Evolutionary conservation across 257 asterid genomes (phyloP), one percentile per base, ranked within the genome.

Genomic region (Linaria vulgaris): DNA sequence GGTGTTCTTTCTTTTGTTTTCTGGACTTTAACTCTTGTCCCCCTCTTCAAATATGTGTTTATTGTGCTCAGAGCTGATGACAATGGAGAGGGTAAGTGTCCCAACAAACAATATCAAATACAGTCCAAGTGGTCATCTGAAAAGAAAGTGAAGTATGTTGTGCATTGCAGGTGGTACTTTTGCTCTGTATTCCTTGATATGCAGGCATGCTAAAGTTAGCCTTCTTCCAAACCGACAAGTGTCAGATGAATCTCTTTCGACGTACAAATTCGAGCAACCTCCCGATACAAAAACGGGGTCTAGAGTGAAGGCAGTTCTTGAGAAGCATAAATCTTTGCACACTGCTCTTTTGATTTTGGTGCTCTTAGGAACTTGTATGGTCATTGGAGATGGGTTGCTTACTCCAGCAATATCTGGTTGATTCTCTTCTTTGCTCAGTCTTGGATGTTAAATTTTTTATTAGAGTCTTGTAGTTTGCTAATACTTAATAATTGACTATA

Each of bases 291-390:
- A 80, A 56, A 80, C 80, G 63, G 78, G 79, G 61, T 89, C 96
- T 6, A 83, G 73, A 72, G 82, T 87, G 69, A 92, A 87, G 68
- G n/a, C 58, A 66, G 79, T 92, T 56, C 99, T 92, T 10, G 99
- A 92, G 77, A 92, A 81, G 68, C 90, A 92, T 65, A 85, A 87
- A 68, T 81, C 78, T n/a, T 75, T 89, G 75, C 99, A 87, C 67
- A 69, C 83, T 69, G 97, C 96, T 25, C 77, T 92, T 52, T 76
- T 92, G 15, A 80, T 92, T 56, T 69, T 92, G 78, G 97, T 92
- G 68, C 87, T 92, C 24, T 76, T 92, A 6, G 99, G 99, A 59
- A 92, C 99, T 82, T 92, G 99, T 75, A 92, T 92, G 99, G 99
- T 92, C 65, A 92, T 92, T 64, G 99, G 99, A 46, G 99, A 92